Conservation (phyloP, 2,329 filamentous ascomycete genomes). For the Sclerotinia minor region DNA sequence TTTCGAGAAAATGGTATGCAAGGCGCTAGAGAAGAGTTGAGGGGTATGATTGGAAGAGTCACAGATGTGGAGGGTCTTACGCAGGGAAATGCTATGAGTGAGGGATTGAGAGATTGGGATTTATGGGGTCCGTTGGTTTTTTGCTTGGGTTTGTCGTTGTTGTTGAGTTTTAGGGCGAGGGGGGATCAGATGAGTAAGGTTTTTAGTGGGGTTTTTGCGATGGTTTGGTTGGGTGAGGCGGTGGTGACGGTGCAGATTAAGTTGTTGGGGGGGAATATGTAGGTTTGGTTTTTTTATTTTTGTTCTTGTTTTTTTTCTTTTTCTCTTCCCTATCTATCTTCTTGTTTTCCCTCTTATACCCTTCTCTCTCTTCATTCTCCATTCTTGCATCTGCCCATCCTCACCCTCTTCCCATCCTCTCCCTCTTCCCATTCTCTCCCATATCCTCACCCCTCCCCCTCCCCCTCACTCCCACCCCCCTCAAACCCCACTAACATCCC, state of each 20-base stretch:
- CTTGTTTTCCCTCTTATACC: too few species aligned
- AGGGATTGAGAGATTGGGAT: constrained; percentile 94
- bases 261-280: constrained; percentile 95
- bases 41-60: constrained; percentile 60
- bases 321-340: neutral
- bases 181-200: constrained; percentile 81
- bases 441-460: too few species aligned
- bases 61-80: constrained; percentile 64
- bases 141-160: constrained; percentile 81
- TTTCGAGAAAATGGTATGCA: constrained; percentile 58
- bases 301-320: neutral
- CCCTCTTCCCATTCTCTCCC: too few species aligned
- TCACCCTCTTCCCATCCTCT: too few species aligned
- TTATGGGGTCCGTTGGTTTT: constrained; percentile 97
- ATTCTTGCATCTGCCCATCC: too few species aligned
- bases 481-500: neutral
- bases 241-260: constrained; percentile 98
- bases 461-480: too few species aligned
- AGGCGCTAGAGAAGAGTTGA: constrained; percentile 62
- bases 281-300: constrained; percentile 48
- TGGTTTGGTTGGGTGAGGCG: constrained; percentile 95
- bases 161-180: constrained; percentile 80
- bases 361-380: too few species aligned
- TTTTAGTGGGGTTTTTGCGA: constrained; percentile 94
- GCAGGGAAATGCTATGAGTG: constrained; percentile 68